Evolutionary conservation across 2,329 filamentous ascomycete genomes (phyloP), one percentile per base, ranked within the genome.

Genomic region (Aspergillus viridinutans): DNA sequence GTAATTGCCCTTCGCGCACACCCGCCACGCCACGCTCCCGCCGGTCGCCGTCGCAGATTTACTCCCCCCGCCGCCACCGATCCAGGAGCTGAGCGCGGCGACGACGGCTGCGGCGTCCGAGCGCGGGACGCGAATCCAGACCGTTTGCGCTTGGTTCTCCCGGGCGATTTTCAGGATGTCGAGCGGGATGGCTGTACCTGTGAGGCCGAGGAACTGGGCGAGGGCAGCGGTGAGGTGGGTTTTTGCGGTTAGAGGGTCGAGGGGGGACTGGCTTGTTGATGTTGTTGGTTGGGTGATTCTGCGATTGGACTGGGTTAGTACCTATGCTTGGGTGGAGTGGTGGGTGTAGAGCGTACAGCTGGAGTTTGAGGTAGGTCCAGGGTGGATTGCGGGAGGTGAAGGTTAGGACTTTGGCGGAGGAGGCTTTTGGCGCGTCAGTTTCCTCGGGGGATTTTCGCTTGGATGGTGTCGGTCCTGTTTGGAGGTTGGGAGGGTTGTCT

Each of bases 221-320:
- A 81, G 69, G 1, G 78, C 78, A 45, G 77, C 69, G 50, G 71
- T 74, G 51, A 81, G 72, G 61, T 79, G 71, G 28, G 75, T 75
- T 56, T 74, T 74, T 25, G 75, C 72, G n/a, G 77, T 79, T 58
- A 80, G 71, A n/a, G 74, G 64, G 61, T 81, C 78, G 29, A 78
- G 65, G 45, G 68, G 61, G 20, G 56, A 52, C 43, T 53, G 49
- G 55, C 59, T 51, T 49, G 52, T 38, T 51, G 60, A 49, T 49
- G 67, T 50, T 28, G 58, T 58, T 17, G 68, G 70, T 47, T 72
- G 69, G 23, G 67, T 59, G 32, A 72, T 61, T 54, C 68, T 73
- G 42, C 20, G 4, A n/a, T 51, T 32, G 12, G 14, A 4, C 6
- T 26, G 38, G 28, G 40, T 61, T 51, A 58, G 51, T 48, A 51